A percentile compares a stretch with the other conserved stretches of the same genome.
Evolutionary conservation across 2,329 filamentous ascomycete genomes (phyloP).

Genomic region (Alternaria solani): DNA sequence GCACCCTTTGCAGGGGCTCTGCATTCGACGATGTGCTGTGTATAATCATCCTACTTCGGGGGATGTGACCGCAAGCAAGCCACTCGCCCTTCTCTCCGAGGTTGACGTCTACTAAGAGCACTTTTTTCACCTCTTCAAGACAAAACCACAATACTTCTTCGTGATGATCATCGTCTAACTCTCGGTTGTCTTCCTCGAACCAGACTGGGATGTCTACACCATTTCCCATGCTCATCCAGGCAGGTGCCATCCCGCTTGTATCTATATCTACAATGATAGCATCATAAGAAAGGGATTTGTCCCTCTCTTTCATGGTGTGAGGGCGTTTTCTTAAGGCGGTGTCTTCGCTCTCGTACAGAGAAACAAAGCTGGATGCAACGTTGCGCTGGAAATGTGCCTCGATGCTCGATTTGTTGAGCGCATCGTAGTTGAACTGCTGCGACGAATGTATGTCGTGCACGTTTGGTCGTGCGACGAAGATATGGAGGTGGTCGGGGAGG

Average conservation of each 20-base stretch:
- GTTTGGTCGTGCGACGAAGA: not conserved
- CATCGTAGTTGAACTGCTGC: not conserved
- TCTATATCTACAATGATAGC: not conserved
- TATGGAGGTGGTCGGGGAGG: not conserved
- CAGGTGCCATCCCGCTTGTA: not conserved
- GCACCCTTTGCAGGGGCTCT: not conserved
- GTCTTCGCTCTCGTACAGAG: constrained; percentile 8
- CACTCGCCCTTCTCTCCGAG: constrained; percentile 14
- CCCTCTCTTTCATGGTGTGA: not conserved
- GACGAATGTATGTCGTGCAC: not conserved
- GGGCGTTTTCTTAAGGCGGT: not conserved
- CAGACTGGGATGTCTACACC: constrained; percentile 11
- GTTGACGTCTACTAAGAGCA: constrained; percentile 4
- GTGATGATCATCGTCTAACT: not conserved
- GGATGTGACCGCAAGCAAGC: constrained; percentile 17
- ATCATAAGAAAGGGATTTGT: not conserved
- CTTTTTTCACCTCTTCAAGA: constrained; percentile 11
- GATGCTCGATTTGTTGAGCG: constrained; percentile 1
- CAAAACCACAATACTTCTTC: constrained; percentile 17
- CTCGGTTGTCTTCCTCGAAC: not conserved
- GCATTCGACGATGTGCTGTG: not conserved
- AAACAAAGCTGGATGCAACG: constrained; percentile 6
- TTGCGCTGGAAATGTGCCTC: constrained; percentile 3
- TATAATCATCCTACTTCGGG: constrained; percentile 1
- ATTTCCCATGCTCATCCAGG: not conserved